Conservation (phyloP, 345 rosid genomes). For the Draba incana region DNA sequence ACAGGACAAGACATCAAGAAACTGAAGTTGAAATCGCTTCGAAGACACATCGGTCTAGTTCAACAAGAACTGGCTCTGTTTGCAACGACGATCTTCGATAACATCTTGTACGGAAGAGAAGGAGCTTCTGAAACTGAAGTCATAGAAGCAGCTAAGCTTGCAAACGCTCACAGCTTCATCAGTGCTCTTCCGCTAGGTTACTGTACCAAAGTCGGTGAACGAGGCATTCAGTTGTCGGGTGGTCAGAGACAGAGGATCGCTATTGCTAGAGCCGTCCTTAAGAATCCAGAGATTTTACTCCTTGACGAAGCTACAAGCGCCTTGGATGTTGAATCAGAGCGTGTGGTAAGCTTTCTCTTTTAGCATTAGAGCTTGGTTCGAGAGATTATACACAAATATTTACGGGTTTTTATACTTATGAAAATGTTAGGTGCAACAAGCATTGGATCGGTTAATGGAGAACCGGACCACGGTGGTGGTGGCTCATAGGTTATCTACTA, state of each 20-base stretch:
- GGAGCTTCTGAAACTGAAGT: conserved; percentile 80
- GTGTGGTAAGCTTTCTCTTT: conserved; percentile 44
- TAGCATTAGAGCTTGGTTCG: background rate
- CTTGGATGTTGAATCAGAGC: conserved; percentile 83
- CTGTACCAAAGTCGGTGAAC: conserved; percentile 80
- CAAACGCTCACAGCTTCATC: conserved; percentile 86
- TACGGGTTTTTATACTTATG: conserved; percentile 11
- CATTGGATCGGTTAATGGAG: conserved; percentile 76
- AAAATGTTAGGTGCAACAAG: conserved; percentile 57
- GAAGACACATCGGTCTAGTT: conserved; percentile 80
- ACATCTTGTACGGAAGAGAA: conserved; percentile 88
- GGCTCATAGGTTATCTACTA: conserved; percentile 87
- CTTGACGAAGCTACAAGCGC: conserved; percentile 97
- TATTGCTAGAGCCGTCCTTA: conserved; percentile 86
- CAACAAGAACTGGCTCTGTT: conserved; percentile 96
- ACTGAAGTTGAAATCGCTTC: conserved; percentile 63
- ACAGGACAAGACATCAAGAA: conserved; percentile 75
- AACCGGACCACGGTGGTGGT: conserved; percentile 80
- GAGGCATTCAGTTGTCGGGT: conserved; percentile 85
- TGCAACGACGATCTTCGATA: conserved; percentile 77
- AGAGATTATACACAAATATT: background rate
- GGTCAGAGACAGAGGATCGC: conserved; percentile 96
- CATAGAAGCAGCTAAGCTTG: conserved; percentile 79
- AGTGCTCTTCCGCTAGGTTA: conserved; percentile 84
- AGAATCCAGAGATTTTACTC: conserved; percentile 83